Evolutionary conservation across 139 green algal genomes (phyloP).

Genomic region (Pseudopediastrum boryanum): DNA sequence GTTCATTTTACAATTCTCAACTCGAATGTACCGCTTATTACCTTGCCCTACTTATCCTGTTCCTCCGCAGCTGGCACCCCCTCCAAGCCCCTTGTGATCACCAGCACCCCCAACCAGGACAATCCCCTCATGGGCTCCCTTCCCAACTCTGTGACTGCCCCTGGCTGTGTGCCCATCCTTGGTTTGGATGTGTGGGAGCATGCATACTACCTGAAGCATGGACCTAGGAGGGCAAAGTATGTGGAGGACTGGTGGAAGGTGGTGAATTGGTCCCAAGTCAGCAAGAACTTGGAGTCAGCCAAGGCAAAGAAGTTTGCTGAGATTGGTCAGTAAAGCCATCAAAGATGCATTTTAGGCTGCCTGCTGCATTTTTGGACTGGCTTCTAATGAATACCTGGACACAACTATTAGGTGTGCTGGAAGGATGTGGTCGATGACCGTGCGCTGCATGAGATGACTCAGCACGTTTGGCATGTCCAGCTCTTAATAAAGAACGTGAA

Average conservation of each 20-base stretch:
- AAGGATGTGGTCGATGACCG: too few relatives aligned
- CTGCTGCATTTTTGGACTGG: too few relatives aligned
- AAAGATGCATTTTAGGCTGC: too few relatives aligned
- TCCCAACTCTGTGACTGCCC: constrained; percentile 21
- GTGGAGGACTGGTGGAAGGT: constrained; percentile 6
- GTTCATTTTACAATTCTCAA: neutral
- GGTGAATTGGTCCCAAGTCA: constrained; percentile 23
- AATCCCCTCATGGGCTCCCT: constrained; percentile 72
- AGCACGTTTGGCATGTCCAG: too few relatives aligned
- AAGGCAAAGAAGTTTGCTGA: too few relatives aligned
- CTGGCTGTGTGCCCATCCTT: constrained; percentile 76
- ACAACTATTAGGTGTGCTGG: too few relatives aligned
- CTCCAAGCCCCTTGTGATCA: constrained; percentile 79
- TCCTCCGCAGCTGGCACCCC: constrained; percentile 46
- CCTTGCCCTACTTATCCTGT: neutral
- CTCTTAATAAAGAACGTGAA: too few relatives aligned
- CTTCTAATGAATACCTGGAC: too few relatives aligned
- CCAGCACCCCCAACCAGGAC: constrained; percentile 83
- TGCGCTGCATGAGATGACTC: too few relatives aligned
- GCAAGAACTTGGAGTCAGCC: constrained; percentile 16
- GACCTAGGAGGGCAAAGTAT: constrained; percentile 20
- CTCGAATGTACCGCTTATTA: neutral
- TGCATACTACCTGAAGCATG: constrained; percentile 31
- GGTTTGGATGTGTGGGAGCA: constrained; percentile 68
- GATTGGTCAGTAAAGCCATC: too few relatives aligned